A percentile compares a stretch with the other conserved stretches of the same genome.
Conservation (phyloP, 2,329 filamentous ascomycete genomes). For the Ceratocystis variospora region DNA sequence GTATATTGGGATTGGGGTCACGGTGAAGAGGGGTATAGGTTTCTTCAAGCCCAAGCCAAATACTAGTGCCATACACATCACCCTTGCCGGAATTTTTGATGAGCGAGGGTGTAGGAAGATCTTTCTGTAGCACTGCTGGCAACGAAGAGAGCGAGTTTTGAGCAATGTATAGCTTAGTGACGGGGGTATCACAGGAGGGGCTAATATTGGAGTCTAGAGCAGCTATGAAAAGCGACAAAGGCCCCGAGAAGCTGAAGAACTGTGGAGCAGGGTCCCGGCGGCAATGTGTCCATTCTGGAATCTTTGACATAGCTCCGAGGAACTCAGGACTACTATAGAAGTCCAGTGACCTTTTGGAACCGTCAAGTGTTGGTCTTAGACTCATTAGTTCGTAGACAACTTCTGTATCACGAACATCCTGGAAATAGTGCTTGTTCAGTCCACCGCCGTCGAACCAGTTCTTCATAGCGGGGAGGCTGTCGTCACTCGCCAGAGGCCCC, state of each 20-base stretch:
- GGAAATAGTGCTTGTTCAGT: conserved; percentile 24
- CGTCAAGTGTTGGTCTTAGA: conserved; percentile 18
- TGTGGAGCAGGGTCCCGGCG: conserved; percentile 17
- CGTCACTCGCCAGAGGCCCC: not conserved
- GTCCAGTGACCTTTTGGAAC: conserved; percentile 21
- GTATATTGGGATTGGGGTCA: conserved; percentile 88
- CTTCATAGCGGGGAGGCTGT: conserved; percentile 35
- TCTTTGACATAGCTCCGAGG: not conserved
- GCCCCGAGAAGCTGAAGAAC: conserved; percentile 46
- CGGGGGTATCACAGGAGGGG: conserved; percentile 7
- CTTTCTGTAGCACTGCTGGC: conserved; percentile 45
- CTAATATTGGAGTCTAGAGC: conserved; percentile 36
- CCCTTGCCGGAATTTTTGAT: conserved; percentile 53
- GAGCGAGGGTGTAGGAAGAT: conserved; percentile 54
- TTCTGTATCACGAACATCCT: conserved; percentile 24
- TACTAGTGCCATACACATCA: conserved; percentile 72
- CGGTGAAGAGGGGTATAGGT: conserved; percentile 84
- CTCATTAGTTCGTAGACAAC: conserved; percentile 31
- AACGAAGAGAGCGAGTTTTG: conserved; percentile 62
- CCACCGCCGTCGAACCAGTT: conserved; percentile 43
- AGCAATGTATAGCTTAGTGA: conserved; percentile 61
- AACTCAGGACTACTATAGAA: conserved; percentile 1
- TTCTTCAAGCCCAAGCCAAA: conserved; percentile 78
- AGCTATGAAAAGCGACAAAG: conserved; percentile 51
- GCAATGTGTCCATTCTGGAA: conserved; percentile 6